Base-by-base conservation (phyloP, 495 filamentous ascomycete species). In the Aspergillus olivimuriae region DNA sequence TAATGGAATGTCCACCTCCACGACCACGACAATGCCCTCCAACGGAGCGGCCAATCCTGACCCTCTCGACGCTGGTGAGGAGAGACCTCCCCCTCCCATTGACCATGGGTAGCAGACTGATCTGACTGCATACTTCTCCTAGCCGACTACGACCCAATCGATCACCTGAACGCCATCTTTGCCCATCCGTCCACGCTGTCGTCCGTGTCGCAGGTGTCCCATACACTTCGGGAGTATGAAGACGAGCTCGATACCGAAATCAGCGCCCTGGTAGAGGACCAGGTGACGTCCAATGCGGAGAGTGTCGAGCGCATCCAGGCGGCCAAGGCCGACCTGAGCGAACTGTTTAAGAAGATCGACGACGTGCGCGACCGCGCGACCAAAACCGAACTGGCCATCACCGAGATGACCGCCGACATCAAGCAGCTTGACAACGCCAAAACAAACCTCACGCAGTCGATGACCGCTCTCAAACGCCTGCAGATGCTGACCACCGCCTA, bases 401-500 rank as follows among this genome's bases (percentile, higher is more conserved):
- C 91, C 44, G 87, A 90, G 47, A 99, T 99, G 92, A 99, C 92
- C 35, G 91, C 92, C 43, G 94, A 99, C 58, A 99, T 99, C 64
- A 99, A 99, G 66, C 82, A 91, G 53, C 74, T 99, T 46, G 92
- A 99, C 65, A 84, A 84, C 62, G 95, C 91, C 34, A 99, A 99
- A 71, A 82, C 83, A 60, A 97, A 97, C 65, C 75, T 99, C 16
- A 96, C 94, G 10, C 75, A 92, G 34, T 95, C 89, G 30, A 99
- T 99, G 92, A 99, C 92, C 17, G 94, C 89, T 19, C 71, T 99
- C 54, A 99, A 99, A 65, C 76, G 92, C 21, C 72, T 99, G 47
- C 92, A 99, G 74, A 97, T 99, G 92, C 67, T 99, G 56, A 97
- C 92, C 7, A 99, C 91, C 4, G 92, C 92, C 19, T 97, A 96